Evolutionary conservation across 345 rosid genomes (phyloP).

Genomic region (Syzygium grande): DNA sequence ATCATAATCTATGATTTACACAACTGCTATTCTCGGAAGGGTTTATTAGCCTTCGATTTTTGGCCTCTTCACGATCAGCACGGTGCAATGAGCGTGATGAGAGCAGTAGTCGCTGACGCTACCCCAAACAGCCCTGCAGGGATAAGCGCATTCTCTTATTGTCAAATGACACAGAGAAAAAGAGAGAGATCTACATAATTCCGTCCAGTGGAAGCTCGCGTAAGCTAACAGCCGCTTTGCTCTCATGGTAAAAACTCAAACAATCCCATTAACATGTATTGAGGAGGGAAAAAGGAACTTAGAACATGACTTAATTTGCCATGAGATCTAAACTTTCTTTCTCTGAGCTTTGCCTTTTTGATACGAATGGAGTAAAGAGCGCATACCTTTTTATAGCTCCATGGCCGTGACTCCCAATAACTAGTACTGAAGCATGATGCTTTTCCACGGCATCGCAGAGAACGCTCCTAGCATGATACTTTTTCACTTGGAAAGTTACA

Average conservation of each 20-base stretch:
- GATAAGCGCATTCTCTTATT: not conserved
- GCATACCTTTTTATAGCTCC: slow-evolving; percentile 82
- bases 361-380: not conserved
- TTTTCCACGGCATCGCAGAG: slow-evolving; percentile 74
- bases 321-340: not conserved
- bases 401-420: slow-evolving; percentile 86
- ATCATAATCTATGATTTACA: not conserved
- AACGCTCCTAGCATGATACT: slow-evolving; percentile 85
- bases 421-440: slow-evolving; percentile 66
- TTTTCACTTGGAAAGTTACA: slow-evolving; percentile 32
- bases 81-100: slow-evolving; percentile 87
- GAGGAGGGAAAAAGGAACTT: too few species aligned
- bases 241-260: not conserved
- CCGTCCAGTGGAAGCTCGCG: not conserved
- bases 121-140: slow-evolving; percentile 77
- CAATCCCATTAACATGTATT: too few species aligned
- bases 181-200: not conserved
- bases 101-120: slow-evolving; percentile 89
- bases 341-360: not conserved
- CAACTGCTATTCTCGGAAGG: not conserved
- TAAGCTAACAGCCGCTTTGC: not conserved
- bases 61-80: slow-evolving; percentile 88
- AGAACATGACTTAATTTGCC: too few species aligned
- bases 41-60: not conserved
- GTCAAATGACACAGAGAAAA: not conserved